Evolutionary conservation across 75 land plant genomes (phyloP).

Genomic region (Pinus albicaulis): DNA sequence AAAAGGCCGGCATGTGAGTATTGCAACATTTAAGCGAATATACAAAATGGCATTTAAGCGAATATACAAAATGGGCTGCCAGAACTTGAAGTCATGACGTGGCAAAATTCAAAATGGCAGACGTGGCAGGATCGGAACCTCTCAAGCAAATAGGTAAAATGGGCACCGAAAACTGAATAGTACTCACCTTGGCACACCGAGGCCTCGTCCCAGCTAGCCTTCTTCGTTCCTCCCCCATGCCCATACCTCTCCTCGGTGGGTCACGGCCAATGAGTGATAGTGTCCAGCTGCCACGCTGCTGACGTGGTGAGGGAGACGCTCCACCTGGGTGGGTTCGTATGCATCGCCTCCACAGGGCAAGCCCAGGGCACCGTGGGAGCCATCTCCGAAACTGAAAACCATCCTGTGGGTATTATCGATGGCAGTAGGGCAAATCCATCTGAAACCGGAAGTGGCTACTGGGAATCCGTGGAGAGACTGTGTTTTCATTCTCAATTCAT

Average conservation of each 20-base stretch:
- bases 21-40: too few species aligned
- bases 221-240: constrained; percentile 94
- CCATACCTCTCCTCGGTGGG: constrained; percentile 66
- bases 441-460: neutral
- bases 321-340: constrained; percentile 67
- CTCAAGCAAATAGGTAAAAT: neutral
- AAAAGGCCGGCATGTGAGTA: too few species aligned
- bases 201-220: constrained; percentile 79
- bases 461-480: too few species aligned
- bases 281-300: constrained; percentile 70
- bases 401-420: neutral
- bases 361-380: constrained; percentile 88
- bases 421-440: constrained; percentile 1
- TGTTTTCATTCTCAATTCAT: too few species aligned
- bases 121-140: too few species aligned
- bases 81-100: too few species aligned
- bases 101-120: too few species aligned
- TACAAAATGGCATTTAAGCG: too few species aligned
- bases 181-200: constrained; percentile 26
- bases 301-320: constrained; percentile 56
- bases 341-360: constrained; percentile 49
- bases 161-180: neutral
- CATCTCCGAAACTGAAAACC: constrained; percentile 94
- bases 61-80: too few species aligned
- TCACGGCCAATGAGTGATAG: constrained; percentile 89